These are phyloP conservation scores for Fonsecaea pugnacius DNA, from an alignment of 2,329 filamentous ascomycete species.

Conservation along the genomic window DNA sequence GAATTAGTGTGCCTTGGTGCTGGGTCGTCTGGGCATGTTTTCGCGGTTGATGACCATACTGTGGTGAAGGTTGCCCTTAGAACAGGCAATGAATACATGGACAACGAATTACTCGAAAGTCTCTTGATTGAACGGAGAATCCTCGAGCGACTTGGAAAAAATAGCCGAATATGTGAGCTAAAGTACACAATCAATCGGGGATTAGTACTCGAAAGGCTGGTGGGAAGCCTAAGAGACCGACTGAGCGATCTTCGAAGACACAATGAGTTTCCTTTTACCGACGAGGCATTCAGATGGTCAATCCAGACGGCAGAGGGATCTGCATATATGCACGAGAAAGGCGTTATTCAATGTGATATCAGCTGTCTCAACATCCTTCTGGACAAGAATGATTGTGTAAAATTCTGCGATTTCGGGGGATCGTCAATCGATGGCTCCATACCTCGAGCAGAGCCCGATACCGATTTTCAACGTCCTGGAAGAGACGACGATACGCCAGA, in stretches of 20 bases:
- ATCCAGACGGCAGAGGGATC: conserved; percentile 4
- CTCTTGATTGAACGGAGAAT: not conserved
- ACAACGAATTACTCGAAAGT: not conserved
- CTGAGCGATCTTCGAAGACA: not conserved
- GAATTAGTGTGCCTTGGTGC: not conserved
- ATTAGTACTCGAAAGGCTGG: conserved; percentile 10
- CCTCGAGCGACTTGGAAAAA: conserved; percentile 6
- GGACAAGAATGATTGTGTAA: not conserved
- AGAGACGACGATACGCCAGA: no score
- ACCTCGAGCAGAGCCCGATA: not conserved
- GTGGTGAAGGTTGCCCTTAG: not conserved
- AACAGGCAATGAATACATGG: conserved; percentile 1
- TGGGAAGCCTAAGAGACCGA: not conserved
- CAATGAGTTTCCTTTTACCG: not conserved
- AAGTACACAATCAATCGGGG: conserved; percentile 8
- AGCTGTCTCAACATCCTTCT: conserved; percentile 4
- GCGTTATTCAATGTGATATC: not conserved
- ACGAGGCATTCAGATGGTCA: conserved; percentile 1
- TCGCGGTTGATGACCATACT: conserved; percentile 3
- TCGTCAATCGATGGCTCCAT: conserved; percentile 9
- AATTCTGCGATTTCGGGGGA: conserved; percentile 10
- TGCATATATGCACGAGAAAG: conserved; percentile 8
- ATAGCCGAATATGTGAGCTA: conserved; percentile 8
- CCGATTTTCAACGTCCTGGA: no score
- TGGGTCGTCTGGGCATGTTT: not conserved